Evolutionary conservation across 176 grass and related monocot species (phyloP).

Genomic region (Miscanthus lutarioriparius): DNA sequence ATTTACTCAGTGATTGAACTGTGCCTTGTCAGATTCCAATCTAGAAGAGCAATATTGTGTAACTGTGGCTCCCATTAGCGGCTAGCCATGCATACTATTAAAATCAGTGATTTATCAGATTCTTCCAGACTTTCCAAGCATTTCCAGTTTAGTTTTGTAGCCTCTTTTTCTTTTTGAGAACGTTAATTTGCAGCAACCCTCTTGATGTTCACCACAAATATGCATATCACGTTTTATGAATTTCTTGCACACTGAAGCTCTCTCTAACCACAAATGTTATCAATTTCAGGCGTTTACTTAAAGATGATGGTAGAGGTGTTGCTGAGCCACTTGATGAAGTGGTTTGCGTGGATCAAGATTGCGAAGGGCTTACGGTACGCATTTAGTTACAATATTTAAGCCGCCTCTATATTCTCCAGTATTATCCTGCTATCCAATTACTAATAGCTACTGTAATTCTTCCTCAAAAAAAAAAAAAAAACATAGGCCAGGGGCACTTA

Average conservation of each 20-base stretch:
- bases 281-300: conserved; percentile 57
- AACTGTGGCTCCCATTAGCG: too few species aligned
- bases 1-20: background rate
- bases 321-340: conserved; percentile 67
- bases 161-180: background rate
- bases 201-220: background rate
- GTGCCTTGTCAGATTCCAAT: background rate
- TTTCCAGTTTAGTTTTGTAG: background rate
- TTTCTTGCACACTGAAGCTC: background rate
- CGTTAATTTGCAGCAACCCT: background rate
- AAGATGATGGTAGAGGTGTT: conserved; percentile 70
- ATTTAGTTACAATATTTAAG: background rate
- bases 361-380: conserved; percentile 70
- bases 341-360: conserved; percentile 61
- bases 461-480: background rate
- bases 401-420: background rate
- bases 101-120: background rate
- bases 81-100: too few species aligned
- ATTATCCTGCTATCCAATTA: background rate
- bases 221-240: background rate
- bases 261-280: conserved; percentile 17
- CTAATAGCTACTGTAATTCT: conserved; percentile 10
- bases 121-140: background rate
- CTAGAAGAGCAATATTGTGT: too few species aligned
- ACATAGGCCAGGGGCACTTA: conserved; percentile 73